Base-by-base conservation (phyloP, 306 rosid genomes). In the Dalbergia oliveri region DNA sequence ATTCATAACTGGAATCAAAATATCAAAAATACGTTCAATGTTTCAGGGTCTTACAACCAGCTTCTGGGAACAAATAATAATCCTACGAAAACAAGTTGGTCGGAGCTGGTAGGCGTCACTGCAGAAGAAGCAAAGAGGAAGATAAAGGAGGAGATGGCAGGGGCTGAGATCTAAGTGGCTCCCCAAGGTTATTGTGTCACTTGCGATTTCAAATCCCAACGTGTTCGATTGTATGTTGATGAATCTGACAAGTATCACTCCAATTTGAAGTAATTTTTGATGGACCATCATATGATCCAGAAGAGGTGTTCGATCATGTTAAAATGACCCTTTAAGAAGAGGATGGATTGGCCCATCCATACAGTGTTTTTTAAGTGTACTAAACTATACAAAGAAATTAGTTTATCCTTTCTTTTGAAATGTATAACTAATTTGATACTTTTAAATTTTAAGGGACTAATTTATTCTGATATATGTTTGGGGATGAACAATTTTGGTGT, bases 221-320 rank as follows among this genome's bases (percentile, higher is more conserved):
- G 85, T 33, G 88, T 85, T 79, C 65, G 87, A n/a, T 68, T 88
- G 69, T 88, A 54, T 63, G 88, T 85, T 53, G 87, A 85, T 78
- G 49, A 66, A 41, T 71, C 89, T 44, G 45, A 66, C 16, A 80
- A 45, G 51, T n/a, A n/a, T n/a, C n/a, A n/a, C n/a, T n/a, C n/a
- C n/a, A n/a, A n/a, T n/a, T n/a, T n/a, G n/a, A n/a, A n/a, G n/a
- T n/a, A n/a, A n/a, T n/a, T n/a, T n/a, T n/a, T n/a, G n/a, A n/a
- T n/a, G n/a, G n/a, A n/a, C n/a, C n/a, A n/a, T n/a, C n/a, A n/a
- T n/a, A n/a, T n/a, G n/a, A n/a, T n/a, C n/a, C n/a, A n/a, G n/a
- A n/a, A n/a, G n/a, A n/a, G n/a, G n/a, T n/a, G n/a, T n/a, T n/a
- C n/a, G n/a, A n/a, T n/a, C n/a, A n/a, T n/a, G n/a, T n/a, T n/a